phyloP scores from a whole-genome alignment of 2,329 filamentous ascomycete genomes.

The Sporothrix pallida region DNA sequence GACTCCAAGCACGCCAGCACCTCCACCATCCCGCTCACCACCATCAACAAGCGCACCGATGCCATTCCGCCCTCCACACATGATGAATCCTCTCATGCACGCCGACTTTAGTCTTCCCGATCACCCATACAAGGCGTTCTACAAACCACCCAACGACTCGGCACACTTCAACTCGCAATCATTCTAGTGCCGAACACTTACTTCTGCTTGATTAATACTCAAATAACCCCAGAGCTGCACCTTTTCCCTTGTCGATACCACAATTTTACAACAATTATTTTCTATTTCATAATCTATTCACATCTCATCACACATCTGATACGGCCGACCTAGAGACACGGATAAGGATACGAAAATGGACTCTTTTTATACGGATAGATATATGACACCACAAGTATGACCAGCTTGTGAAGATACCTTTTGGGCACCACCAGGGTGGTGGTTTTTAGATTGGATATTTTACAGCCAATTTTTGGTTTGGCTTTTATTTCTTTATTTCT shows the following conservation, averaged over 20 bases:
- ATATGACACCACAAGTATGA: background rate
- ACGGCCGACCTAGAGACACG: background rate
- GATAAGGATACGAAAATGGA: background rate
- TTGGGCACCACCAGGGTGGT: background rate
- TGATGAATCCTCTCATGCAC: conserved; percentile 69
- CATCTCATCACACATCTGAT: background rate
- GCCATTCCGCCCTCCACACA: conserved; percentile 44
- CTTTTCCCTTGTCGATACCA: background rate
- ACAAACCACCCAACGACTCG: conserved; percentile 68
- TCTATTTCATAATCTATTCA: background rate
- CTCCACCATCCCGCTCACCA: background rate
- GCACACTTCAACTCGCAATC: conserved; percentile 30
- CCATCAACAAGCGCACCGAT: conserved; percentile 39
- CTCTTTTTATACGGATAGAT: background rate
- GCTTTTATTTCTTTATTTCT: background rate
- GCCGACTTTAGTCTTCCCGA: conserved; percentile 79
- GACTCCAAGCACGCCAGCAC: background rate
- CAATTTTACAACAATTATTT: background rate
- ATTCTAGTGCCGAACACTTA: background rate
- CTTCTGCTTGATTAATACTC: background rate
- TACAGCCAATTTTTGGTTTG: background rate
- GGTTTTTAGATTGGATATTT: background rate
- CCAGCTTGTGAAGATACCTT: background rate
- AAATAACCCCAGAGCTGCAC: too few species aligned
- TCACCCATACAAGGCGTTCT: conserved; percentile 82